phyloP scores from a whole-genome alignment of 208 protist genomes.

The Angomonas deanei region DNA sequence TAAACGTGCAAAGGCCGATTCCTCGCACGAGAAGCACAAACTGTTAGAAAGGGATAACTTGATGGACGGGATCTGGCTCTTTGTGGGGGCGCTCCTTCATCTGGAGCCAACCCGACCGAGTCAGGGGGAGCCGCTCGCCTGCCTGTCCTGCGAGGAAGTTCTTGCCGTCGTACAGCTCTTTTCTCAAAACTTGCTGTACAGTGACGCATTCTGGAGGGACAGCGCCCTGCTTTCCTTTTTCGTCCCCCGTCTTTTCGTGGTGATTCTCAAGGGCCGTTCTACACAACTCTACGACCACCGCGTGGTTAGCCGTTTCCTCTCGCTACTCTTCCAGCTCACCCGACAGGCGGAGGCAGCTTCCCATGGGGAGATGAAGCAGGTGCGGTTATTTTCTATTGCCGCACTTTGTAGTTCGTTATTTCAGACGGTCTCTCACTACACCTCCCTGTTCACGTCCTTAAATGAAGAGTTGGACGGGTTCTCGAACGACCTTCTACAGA shows the following conservation, averaged over 20 bases:
- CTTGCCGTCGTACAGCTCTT: not conserved
- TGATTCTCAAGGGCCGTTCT: not conserved
- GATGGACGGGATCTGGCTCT: not conserved
- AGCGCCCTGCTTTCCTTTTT: not conserved
- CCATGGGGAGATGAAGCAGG: not conserved
- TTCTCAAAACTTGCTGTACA: slow-evolving; percentile 2
- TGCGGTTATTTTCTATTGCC: not conserved
- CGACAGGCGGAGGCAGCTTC: not conserved
- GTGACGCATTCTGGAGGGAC: not conserved
- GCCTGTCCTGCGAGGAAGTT: not conserved
- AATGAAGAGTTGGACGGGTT: not conserved
- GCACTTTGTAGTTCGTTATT: not conserved
- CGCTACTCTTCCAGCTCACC: slow-evolving; percentile 5
- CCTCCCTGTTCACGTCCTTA: not conserved
- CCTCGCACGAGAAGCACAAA: not conserved
- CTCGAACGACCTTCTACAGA: not conserved
- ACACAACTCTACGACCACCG: not conserved
- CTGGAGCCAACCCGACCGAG: not conserved
- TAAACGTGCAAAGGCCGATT: no score
- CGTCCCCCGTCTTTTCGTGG: not conserved
- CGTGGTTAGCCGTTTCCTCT: not conserved
- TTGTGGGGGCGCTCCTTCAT: not conserved
- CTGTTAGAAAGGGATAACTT: not conserved
- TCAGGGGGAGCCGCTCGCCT: not conserved
- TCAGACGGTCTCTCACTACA: not conserved